These are phyloP conservation scores for Penicillium nordicum DNA, from an alignment of 2,329 filamentous ascomycete genomes.

Conservation along the genomic window DNA sequence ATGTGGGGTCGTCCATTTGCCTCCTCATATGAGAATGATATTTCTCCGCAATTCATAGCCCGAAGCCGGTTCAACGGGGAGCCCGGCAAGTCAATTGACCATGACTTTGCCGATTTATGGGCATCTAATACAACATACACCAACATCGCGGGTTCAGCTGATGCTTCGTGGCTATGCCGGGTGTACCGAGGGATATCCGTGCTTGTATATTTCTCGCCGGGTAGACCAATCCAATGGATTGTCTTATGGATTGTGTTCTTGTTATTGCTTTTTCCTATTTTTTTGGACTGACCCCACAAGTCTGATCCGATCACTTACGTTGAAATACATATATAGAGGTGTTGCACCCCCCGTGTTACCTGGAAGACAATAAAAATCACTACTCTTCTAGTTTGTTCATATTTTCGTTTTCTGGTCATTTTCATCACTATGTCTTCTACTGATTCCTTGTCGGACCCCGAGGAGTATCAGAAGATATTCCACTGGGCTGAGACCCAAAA, in stretches of 20 bases:
- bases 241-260: not conserved
- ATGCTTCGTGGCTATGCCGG: constrained; percentile 7
- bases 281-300: constrained; percentile 1
- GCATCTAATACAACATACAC: not conserved
- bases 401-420: not conserved
- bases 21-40: not conserved
- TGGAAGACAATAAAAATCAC: not conserved
- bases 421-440: constrained; percentile 26
- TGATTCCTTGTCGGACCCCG: constrained; percentile 24
- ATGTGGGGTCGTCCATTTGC: constrained; percentile 26
- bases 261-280: not conserved
- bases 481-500: constrained; percentile 62
- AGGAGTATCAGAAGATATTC: constrained; percentile 52
- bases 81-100: constrained; percentile 24
- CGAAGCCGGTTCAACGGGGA: constrained; percentile 7
- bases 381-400: not conserved
- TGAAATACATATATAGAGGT: not conserved
- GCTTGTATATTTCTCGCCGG: not conserved
- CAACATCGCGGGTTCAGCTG: not conserved
- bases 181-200: not conserved
- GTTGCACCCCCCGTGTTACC: not conserved
- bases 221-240: not conserved
- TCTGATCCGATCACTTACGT: not conserved
- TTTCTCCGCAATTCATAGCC: not conserved
- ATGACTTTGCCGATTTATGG: constrained; percentile 25